Base-by-base conservation (phyloP, 768 basidiomycete species). In the Candolleomyces efflorescens region DNA sequence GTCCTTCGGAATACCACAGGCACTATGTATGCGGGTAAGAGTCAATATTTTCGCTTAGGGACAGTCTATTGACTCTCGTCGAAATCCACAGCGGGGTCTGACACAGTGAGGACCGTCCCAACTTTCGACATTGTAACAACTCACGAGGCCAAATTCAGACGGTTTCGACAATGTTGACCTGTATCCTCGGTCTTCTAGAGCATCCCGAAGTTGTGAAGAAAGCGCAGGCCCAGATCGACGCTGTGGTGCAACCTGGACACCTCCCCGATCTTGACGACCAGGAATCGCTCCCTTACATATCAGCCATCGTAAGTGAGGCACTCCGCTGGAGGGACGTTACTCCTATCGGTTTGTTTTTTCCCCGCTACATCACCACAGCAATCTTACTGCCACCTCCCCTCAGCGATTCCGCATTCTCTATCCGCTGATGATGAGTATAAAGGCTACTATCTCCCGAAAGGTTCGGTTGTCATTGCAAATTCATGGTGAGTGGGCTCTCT, bases 221-320 rank as follows among this genome's bases (percentile, higher is more conserved):
- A 49, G 73, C 71, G 2, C 74, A 75, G 51, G 59, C 43, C 4
- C 70, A 76, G 49, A 62, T 77, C 5, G 75, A 74, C 57, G 47
- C 60, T 22, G 68, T 73, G 7, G 43, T 73, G 6, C 67, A 71
- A 13, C 53, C 56, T 9, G 67, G 67, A 22, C 59, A 67, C 39
- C 61, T 77, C 11, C 76, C 76, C 0, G 66, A 68, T 27, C 67
- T 71, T 39, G 63, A 63, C 1, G 73, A 73, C 44, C 46, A 63
- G 53, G 48, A 60, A n/a, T 44, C 52, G 2, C 44, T 73, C 18
- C 72, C 72, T 2, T 73, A 70, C 43, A 62, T 71, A 37, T 65
- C 63, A 15, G 72, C 73, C 12, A 62, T 71, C 6, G 59, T 62
- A 2, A 64, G 64, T 53, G 73, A 74, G 54, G 59, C 64, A 0